These are phyloP conservation scores for Yarrowia keelungensis DNA, from an alignment of 805 yeast genomes.

Conservation along the genomic window DNA sequence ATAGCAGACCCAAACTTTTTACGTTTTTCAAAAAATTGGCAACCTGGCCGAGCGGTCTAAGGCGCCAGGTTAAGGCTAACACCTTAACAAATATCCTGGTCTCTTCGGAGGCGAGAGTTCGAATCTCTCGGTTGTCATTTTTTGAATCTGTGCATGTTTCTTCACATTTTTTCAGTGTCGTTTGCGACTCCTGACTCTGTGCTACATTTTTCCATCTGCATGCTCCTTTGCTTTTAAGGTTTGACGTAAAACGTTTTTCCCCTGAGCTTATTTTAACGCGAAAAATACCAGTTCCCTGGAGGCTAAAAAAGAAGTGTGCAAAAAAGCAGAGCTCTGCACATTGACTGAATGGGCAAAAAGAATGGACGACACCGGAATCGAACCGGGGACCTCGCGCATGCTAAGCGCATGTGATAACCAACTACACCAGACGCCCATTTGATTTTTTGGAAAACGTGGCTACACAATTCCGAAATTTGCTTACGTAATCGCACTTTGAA, in stretches of 20 bases:
- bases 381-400: constrained; percentile 38
- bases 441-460: not conserved
- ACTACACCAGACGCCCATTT: constrained; percentile 35
- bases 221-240: not conserved
- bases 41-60: constrained; percentile 40
- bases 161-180: not conserved
- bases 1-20: not conserved
- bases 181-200: not conserved
- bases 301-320: not conserved
- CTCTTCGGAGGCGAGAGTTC: constrained; percentile 39
- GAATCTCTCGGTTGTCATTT: constrained; percentile 33
- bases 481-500: not conserved
- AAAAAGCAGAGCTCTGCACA: too few relatives aligned
- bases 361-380: constrained; percentile 36
- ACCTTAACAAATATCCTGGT: constrained; percentile 37
- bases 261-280: not conserved
- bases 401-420: constrained; percentile 37
- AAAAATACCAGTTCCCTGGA: not conserved
- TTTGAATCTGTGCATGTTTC: not conserved
- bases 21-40: constrained; percentile 8
- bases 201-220: not conserved
- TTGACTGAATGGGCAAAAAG: not conserved
- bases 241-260: not conserved
- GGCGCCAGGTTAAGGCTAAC: constrained; percentile 39
- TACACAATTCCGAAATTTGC: not conserved